phyloP scores from a whole-genome alignment of 768 basidiomycete species.

The Boletales sp. region DNA sequence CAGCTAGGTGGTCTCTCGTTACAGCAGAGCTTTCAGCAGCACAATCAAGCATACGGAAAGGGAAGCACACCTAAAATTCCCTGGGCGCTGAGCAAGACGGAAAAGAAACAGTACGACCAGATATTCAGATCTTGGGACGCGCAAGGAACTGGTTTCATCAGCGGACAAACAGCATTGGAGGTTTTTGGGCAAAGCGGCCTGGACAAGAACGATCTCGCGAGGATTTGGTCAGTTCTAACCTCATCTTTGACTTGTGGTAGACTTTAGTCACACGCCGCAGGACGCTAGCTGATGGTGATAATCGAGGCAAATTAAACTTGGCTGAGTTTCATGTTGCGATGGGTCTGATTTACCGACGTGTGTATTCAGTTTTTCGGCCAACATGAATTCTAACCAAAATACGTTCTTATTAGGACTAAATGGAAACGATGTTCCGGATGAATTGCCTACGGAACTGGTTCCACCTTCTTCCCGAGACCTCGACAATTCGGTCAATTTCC shows the following conservation, averaged over 20 bases:
- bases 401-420: conserved; percentile 61
- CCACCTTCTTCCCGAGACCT: conserved; percentile 91
- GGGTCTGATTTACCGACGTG: conserved; percentile 95
- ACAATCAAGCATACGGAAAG: conserved; percentile 72
- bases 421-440: conserved; percentile 85
- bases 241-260: not conserved
- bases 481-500: conserved; percentile 81
- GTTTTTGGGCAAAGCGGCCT: conserved; percentile 94
- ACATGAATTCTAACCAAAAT: not conserved
- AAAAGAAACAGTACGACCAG: conserved; percentile 95
- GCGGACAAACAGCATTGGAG: conserved; percentile 77
- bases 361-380: conserved; percentile 29
- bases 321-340: conserved; percentile 98
- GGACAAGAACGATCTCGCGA: conserved; percentile 83
- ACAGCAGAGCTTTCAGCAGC: conserved; percentile 84
- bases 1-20: conserved; percentile 53
- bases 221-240: conserved; percentile 73
- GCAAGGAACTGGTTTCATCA: conserved; percentile 77
- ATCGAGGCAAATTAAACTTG: conserved; percentile 92
- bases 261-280: conserved; percentile 36
- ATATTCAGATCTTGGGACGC: conserved; percentile 98
- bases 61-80: conserved; percentile 65
- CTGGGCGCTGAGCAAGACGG: conserved; percentile 83
- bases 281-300: conserved; percentile 89
- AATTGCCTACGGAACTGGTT: conserved; percentile 83